phyloP scores from a whole-genome alignment of 352 stramenopile species.

The Phytophthora ohioensis region DNA sequence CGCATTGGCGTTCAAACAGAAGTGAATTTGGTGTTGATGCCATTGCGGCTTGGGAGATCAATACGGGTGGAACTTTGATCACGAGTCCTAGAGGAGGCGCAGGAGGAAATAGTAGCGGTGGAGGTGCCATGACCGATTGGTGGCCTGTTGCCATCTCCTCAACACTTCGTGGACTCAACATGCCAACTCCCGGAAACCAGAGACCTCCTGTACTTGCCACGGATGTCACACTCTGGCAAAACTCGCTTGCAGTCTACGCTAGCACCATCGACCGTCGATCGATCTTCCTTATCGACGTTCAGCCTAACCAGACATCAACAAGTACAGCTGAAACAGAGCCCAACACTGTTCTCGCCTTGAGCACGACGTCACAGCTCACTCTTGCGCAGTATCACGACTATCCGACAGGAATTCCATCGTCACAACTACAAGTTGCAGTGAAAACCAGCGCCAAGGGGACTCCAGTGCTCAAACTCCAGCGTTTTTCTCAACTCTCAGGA shows the following conservation, averaged over 20 bases:
- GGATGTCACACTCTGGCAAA: constrained; percentile 33
- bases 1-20: constrained; percentile 50
- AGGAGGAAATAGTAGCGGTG: constrained; percentile 36
- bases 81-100: constrained; percentile 39
- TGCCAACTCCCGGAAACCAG: not conserved
- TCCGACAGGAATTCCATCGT: constrained; percentile 46
- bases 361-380: constrained; percentile 52
- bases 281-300: constrained; percentile 36
- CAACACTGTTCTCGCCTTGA: constrained; percentile 24
- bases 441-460: constrained; percentile 30
- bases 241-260: constrained; percentile 39
- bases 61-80: constrained; percentile 21
- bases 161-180: constrained; percentile 8
- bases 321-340: constrained; percentile 7
- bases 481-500: constrained; percentile 58
- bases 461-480: constrained; percentile 57
- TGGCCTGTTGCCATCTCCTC: constrained; percentile 30
- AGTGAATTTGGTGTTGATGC: constrained; percentile 30
- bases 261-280: constrained; percentile 29
- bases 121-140: constrained; percentile 38
- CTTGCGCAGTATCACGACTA: constrained; percentile 80
- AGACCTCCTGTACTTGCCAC: constrained; percentile 24
- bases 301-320: constrained; percentile 8
- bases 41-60: constrained; percentile 36
- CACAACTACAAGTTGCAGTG: constrained; percentile 54